Evolutionary conservation across 768 basidiomycete genomes (phyloP).

Genomic region (Mrakia hoshinonis): DNA sequence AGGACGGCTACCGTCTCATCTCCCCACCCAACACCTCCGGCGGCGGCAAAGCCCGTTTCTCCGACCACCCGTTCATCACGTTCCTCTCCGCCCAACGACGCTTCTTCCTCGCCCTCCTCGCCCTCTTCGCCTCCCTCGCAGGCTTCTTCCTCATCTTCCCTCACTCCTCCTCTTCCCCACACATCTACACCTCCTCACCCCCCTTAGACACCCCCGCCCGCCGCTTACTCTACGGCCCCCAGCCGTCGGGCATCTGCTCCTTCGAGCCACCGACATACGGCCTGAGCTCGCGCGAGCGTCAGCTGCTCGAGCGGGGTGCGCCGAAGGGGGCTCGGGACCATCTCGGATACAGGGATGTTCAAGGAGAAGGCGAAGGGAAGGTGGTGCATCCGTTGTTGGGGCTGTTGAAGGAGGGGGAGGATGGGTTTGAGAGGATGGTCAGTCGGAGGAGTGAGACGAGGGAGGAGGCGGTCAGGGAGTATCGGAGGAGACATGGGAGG

Average conservation of each 20-base stretch:
- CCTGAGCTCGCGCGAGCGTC: neutral
- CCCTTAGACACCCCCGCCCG: neutral
- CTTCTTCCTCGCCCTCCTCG: neutral
- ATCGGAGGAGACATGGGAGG: slow-evolving; percentile 40
- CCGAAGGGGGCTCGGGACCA: neutral
- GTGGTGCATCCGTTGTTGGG: slow-evolving; percentile 40
- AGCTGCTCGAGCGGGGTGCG: neutral
- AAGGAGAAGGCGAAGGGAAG: neutral
- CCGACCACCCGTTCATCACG: neutral
- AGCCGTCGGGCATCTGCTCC: neutral
- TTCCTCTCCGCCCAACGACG: neutral
- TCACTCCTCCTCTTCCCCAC: neutral
- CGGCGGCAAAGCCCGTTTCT: too few species aligned
- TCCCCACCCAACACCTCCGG: neutral
- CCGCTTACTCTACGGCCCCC: slow-evolving; percentile 1
- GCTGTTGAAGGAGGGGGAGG: slow-evolving; percentile 39
- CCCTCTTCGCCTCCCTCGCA: neutral
- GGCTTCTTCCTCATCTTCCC: neutral
- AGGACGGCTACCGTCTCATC: neutral
- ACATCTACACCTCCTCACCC: neutral
- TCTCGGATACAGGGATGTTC: neutral
- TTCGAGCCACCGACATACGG: slow-evolving; percentile 22
- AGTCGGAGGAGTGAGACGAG: slow-evolving; percentile 39
- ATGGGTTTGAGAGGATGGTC: slow-evolving; percentile 40
- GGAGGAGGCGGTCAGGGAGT: slow-evolving; percentile 40